Conservation (phyloP, 495 filamentous ascomycete genomes). For the Annulohypoxylon nitens region DNA sequence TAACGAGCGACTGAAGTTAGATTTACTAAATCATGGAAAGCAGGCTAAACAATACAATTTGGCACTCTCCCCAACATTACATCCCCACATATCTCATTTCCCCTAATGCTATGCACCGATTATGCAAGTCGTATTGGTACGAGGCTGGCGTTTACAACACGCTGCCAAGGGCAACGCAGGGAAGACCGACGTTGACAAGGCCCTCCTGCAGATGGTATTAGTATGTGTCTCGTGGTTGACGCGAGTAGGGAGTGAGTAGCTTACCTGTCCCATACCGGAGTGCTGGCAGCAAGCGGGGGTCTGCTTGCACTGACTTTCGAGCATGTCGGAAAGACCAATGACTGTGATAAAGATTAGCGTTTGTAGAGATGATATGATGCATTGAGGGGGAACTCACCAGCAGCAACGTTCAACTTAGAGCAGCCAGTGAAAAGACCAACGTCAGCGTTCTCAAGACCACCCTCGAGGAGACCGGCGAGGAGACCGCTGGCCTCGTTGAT, state of each 20-base stretch:
- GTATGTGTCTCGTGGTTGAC: constrained; percentile 3
- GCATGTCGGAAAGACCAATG: constrained; percentile 58
- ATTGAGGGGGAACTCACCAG: constrained; percentile 30
- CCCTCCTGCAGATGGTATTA: constrained; percentile 49
- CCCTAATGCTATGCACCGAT: constrained; percentile 43
- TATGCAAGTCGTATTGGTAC: constrained; percentile 39
- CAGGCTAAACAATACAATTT: constrained; percentile 47
- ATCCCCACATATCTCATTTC: constrained; percentile 48
- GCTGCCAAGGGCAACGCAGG: constrained; percentile 65
- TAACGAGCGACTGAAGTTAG: constrained; percentile 53
- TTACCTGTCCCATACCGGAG: constrained; percentile 57
- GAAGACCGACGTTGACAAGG: constrained; percentile 62
- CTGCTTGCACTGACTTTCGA: constrained; percentile 67
- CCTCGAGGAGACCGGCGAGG: constrained; percentile 45
- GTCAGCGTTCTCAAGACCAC: constrained; percentile 38
- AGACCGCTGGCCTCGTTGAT: constrained; percentile 39
- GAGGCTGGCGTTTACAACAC: constrained; percentile 59
- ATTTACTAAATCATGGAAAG: constrained; percentile 45
- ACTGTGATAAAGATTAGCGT: constrained; percentile 31
- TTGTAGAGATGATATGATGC: not conserved
- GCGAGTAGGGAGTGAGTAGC: constrained; percentile 10
- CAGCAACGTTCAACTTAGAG: constrained; percentile 51
- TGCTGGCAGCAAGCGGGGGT: constrained; percentile 66
- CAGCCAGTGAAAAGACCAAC: constrained; percentile 49
- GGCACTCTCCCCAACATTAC: constrained; percentile 51